Conservation (phyloP, 306 rosid genomes). For the Acmispon strigosus region DNA sequence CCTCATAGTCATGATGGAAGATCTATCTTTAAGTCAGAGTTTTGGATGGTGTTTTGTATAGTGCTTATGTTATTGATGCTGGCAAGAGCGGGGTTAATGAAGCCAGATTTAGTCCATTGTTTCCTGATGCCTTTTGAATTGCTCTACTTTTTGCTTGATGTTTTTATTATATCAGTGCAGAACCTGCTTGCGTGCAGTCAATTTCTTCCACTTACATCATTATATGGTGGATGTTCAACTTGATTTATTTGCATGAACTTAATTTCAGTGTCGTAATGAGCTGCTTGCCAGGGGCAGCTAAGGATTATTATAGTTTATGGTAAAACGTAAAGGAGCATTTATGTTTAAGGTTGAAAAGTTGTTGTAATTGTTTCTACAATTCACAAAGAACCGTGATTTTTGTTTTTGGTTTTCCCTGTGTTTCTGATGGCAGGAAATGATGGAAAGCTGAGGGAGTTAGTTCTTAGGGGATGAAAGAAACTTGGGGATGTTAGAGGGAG, state of each 20-base stretch:
- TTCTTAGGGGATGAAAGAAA: not conserved
- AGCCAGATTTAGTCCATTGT: not conserved
- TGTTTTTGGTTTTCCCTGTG: not conserved
- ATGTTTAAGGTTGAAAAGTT: not conserved
- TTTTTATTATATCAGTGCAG: not conserved
- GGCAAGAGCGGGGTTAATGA: not conserved
- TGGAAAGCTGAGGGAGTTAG: not conserved
- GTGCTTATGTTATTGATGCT: not conserved
- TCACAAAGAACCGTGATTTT: not conserved
- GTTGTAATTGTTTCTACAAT: not conserved
- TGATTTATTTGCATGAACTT: slow-evolving; percentile 2
- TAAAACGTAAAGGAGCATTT: not conserved
- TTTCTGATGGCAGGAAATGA: not conserved
- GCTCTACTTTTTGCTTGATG: not conserved
- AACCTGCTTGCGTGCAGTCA: not conserved
- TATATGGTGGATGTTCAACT: not conserved
- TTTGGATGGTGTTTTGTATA: not conserved
- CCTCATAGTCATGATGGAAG: not conserved
- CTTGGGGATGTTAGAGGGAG: not conserved
- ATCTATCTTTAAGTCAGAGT: slow-evolving; percentile 15
- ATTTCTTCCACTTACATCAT: not conserved
- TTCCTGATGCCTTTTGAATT: not conserved
- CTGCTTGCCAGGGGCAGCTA: not conserved
- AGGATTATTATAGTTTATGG: not conserved
- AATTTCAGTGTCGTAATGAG: not conserved